Evolutionary conservation across 2,329 filamentous ascomycete species (phyloP).

Genomic region (Orbilia javanica): DNA sequence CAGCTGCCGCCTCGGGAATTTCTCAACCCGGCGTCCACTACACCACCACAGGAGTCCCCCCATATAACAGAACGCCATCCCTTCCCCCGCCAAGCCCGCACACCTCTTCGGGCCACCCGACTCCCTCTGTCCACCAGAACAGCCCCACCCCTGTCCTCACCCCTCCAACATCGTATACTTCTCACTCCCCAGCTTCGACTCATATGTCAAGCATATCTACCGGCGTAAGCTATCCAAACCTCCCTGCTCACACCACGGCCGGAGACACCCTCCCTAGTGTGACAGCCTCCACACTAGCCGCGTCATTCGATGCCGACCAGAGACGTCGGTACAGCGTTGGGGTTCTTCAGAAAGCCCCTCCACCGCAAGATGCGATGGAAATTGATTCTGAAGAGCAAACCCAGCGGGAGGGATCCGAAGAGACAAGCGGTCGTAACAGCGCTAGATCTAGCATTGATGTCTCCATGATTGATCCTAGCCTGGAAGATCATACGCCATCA

Average conservation of each 20-base stretch:
- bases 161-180: conserved; percentile 56
- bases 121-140: conserved; percentile 55
- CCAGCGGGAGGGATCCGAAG: conserved; percentile 27
- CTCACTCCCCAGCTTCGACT: conserved; percentile 59
- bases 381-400: conserved; percentile 59
- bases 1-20: conserved; percentile 77
- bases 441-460: conserved; percentile 52
- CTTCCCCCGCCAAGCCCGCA: conserved; percentile 53
- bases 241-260: conserved; percentile 75
- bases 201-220: conserved; percentile 59
- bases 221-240: conserved; percentile 77
- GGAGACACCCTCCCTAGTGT: conserved; percentile 75
- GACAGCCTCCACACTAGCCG: conserved; percentile 77
- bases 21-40: conserved; percentile 54
- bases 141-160: conserved; percentile 58
- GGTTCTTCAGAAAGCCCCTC: conserved; percentile 74
- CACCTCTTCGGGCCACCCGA: conserved; percentile 54
- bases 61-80: conserved; percentile 48
- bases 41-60: conserved; percentile 42
- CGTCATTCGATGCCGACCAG: conserved; percentile 74
- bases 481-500: conserved; percentile 46
- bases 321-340: conserved; percentile 76
- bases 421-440: conserved; percentile 30
- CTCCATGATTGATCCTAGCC: conserved; percentile 54
- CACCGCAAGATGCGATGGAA: conserved; percentile 64